phyloP scores from a whole-genome alignment of 345 rosid genomes.

The Pseudoturritis turrita region DNA sequence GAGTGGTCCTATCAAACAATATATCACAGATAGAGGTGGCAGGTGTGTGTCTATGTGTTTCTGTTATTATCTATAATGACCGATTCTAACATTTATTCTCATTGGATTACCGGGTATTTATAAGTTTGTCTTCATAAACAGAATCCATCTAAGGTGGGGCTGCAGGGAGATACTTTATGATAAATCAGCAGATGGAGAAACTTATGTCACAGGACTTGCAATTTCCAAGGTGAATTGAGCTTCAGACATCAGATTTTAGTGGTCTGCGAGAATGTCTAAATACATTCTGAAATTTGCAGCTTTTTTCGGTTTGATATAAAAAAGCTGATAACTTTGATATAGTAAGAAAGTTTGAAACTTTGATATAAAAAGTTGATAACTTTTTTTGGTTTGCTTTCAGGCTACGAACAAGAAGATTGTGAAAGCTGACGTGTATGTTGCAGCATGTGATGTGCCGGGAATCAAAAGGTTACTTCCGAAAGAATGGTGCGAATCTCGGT shows the following conservation, averaged over 20 bases:
- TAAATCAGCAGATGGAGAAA: slow-evolving; percentile 57
- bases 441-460: slow-evolving; percentile 98
- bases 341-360: not conserved
- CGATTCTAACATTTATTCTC: not conserved
- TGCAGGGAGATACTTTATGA: slow-evolving; percentile 84
- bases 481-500: slow-evolving; percentile 69
- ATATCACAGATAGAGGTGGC: slow-evolving; percentile 84
- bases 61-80: not conserved
- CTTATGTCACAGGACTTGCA: slow-evolving; percentile 75
- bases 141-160: slow-evolving; percentile 99
- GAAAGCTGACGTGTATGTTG: slow-evolving; percentile 96
- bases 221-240: slow-evolving; percentile 61
- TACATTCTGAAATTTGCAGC: not conserved
- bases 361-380: not conserved
- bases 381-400: slow-evolving; percentile 37
- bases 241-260: not conserved
- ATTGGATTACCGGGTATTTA: not conserved
- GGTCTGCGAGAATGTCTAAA: not conserved
- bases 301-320: not conserved
- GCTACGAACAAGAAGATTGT: slow-evolving; percentile 75
- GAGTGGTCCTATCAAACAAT: slow-evolving; percentile 90
- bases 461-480: slow-evolving; percentile 86
- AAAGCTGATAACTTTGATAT: not conserved
- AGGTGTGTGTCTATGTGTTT: slow-evolving; percentile 36
- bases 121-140: slow-evolving; percentile 37